Evolutionary conservation across 1,284 basidiomycete genomes (phyloP), one percentile per base, ranked within the genome.

Genomic region (Austroboletus niveus): DNA sequence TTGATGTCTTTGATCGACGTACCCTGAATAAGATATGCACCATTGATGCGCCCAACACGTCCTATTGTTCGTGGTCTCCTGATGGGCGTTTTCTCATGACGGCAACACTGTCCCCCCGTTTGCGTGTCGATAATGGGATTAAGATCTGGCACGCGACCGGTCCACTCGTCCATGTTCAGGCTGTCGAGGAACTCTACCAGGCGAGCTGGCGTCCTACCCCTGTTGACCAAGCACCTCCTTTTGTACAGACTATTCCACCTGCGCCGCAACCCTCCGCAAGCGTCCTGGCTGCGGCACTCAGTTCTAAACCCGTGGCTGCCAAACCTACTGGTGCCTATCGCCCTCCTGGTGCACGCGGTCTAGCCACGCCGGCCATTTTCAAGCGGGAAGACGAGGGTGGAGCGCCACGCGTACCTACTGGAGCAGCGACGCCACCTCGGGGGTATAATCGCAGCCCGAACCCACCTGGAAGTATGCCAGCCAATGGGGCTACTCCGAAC

Each of bases 81-180:
- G 92, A 94, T 60, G 96, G 96, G 10, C 85, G 90, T 44, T 96
- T 89, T 75, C 79, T 99, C 42, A 78, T 99, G 60, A 98, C 95
- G 2, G 94, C 94, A 1, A 98, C 94, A 0, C 81, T 98, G 30
- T 94, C 91, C 15, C 96, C 97, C 1, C 84, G 97, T 31, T 73
- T 99, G 49, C 85, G 97, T 38, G 97, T 99, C 48, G 96, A 99
- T 74, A 98, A 98, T 63, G 94, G 96, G 2, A 85, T 98, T 70
- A 94, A 94, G 72, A 80, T 99, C 54, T 98, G 91, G 90, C 94
- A 98, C 71, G 94, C 91, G 69, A 83, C 86, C 0, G 95, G 96
- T 9, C 78, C 85, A 6, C 81, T 99, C 22, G 69, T 98, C 32
- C 92, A 96, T 57, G 73, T 88, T 9, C 87, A 94, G 61, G 64